Evolutionary conservation across 768 basidiomycete species (phyloP).

Genomic region (Xerocomellus intermedius): DNA sequence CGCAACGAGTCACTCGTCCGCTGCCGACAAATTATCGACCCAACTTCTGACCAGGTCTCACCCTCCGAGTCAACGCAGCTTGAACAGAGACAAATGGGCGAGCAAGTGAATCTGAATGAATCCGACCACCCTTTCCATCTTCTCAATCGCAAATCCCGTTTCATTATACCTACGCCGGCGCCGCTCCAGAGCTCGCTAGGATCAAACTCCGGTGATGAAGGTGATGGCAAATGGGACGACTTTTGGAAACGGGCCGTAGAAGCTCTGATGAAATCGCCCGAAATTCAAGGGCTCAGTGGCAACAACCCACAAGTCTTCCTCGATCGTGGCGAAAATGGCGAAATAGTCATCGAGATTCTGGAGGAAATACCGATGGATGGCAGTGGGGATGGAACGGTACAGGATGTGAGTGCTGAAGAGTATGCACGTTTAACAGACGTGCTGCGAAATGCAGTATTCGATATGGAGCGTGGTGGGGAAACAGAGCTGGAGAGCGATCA

Average conservation of each 20-base stretch:
- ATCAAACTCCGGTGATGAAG: constrained; percentile 16
- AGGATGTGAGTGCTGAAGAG: constrained; percentile 37
- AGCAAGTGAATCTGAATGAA: constrained; percentile 41
- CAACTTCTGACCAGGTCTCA: constrained; percentile 12
- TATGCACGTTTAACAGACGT: constrained; percentile 47
- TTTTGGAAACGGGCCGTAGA: constrained; percentile 31
- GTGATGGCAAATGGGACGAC: constrained; percentile 18
- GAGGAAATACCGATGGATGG: constrained; percentile 43
- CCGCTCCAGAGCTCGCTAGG: constrained; percentile 19
- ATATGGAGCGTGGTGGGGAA: constrained; percentile 40
- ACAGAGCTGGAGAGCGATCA: constrained; percentile 20
- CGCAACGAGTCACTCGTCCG: constrained; percentile 68
- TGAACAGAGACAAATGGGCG: constrained; percentile 27
- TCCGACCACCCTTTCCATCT: constrained; percentile 56
- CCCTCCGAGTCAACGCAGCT: constrained; percentile 31
- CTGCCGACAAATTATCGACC: constrained; percentile 70
- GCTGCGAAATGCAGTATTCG: constrained; percentile 52
- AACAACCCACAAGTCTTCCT: constrained; percentile 40
- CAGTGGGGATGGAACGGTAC: constrained; percentile 19
- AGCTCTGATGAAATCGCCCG: constrained; percentile 31
- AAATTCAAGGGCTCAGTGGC: constrained; percentile 27
- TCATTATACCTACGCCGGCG: constrained; percentile 38
- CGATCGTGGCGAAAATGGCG: constrained; percentile 42
- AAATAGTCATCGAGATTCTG: constrained; percentile 42
- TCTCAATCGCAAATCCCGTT: constrained; percentile 47